Conservation (phyloP, 169 alveolate genomes). For the Eimeria sp. region DNA sequence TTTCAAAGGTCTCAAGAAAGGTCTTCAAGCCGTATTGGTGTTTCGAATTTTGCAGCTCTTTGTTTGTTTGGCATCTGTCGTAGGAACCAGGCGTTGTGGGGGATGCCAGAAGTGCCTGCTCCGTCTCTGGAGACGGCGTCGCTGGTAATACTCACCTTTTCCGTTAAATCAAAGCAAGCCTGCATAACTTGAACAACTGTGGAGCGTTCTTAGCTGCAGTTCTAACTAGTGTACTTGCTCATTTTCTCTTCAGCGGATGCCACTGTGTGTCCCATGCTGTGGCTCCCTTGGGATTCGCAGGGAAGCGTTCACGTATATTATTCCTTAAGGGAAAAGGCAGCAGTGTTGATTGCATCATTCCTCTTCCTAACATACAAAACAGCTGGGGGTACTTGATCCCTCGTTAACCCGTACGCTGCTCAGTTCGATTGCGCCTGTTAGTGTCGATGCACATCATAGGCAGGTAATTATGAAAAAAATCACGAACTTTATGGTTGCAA, state of each 20-base stretch:
- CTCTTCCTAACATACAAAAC: not conserved
- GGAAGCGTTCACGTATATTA: not conserved
- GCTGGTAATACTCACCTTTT: not conserved
- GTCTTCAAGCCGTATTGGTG: not conserved
- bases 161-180: not conserved
- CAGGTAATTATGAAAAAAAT: not conserved
- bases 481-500: not conserved
- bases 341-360: not conserved
- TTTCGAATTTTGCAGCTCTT: not conserved
- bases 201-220: not conserved
- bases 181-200: not conserved
- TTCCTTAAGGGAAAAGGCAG: no score
- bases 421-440: not conserved
- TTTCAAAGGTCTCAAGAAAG: not conserved
- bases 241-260: not conserved
- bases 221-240: not conserved
- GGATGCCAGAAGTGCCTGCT: not conserved
- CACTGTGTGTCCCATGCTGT: not conserved
- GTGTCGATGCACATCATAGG: not conserved
- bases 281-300: no score
- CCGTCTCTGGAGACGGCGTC: not conserved
- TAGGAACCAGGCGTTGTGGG: not conserved
- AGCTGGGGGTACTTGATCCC: not conserved
- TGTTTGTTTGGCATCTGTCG: not conserved
- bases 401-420: not conserved